Evolutionary conservation across 495 filamentous ascomycete species (phyloP).

Genomic region (Neurospora pannonica): DNA sequence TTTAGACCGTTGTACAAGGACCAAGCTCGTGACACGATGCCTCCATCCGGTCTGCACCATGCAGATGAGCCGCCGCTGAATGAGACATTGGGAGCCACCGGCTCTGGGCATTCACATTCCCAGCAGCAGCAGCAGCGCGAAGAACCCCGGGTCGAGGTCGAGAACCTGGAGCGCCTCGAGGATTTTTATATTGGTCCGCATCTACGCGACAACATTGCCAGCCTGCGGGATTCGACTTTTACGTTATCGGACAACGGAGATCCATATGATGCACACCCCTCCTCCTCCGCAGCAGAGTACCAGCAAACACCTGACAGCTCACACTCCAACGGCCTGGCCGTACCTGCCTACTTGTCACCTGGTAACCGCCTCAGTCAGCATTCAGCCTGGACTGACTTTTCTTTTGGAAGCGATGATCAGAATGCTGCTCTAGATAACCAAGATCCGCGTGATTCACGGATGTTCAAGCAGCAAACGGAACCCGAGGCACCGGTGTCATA

Average conservation of each 20-base stretch:
- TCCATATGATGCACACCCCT: conserved; percentile 16
- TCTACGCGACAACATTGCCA: conserved; percentile 23
- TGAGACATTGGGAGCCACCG: conserved; percentile 4
- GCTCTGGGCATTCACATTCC: conserved; percentile 1
- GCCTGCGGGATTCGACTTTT: conserved; percentile 24
- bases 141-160: conserved; percentile 7
- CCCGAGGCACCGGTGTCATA: neutral
- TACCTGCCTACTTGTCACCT: conserved; percentile 34
- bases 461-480: neutral
- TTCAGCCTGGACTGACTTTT: conserved; percentile 49
- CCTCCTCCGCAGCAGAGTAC: conserved; percentile 13
- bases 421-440: conserved; percentile 9
- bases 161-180: conserved; percentile 19
- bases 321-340: conserved; percentile 28
- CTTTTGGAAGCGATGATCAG: conserved; percentile 39
- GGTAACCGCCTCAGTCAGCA: conserved; percentile 40
- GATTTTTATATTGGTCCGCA: conserved; percentile 26
- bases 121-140: neutral
- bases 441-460: conserved; percentile 2
- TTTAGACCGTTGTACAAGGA: conserved; percentile 27
- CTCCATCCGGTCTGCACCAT: conserved; percentile 11
- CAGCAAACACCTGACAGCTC: conserved; percentile 18
- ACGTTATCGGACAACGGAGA: conserved; percentile 20
- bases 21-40: conserved; percentile 14
- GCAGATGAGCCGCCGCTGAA: conserved; percentile 11